These are phyloP conservation scores for Aureobasidium sp. DNA, from an alignment of 2,329 filamentous ascomycete genomes.

Conservation along the genomic window DNA sequence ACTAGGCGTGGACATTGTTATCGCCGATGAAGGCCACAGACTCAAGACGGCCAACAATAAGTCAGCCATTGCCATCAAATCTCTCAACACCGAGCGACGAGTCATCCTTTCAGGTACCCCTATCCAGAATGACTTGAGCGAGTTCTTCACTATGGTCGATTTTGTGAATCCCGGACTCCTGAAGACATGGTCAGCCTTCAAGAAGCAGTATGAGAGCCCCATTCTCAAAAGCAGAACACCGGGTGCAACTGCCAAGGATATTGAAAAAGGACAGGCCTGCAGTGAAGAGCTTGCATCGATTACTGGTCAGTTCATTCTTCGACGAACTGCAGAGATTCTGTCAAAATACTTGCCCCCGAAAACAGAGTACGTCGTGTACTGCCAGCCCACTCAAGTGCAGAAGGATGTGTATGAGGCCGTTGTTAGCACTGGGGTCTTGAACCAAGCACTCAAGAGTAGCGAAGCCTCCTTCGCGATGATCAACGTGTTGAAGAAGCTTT, in stretches of 20 bases:
- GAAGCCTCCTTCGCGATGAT: conserved; percentile 62
- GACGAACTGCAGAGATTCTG: conserved; percentile 59
- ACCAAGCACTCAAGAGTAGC: conserved; percentile 53
- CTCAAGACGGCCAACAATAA: conserved; percentile 65
- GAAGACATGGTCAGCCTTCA: conserved; percentile 56
- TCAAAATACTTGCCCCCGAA: conserved; percentile 60
- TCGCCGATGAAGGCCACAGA: conserved; percentile 63
- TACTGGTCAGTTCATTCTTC: conserved; percentile 59
- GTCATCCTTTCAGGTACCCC: conserved; percentile 62
- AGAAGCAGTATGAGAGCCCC: conserved; percentile 57
- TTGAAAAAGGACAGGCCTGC: conserved; percentile 57
- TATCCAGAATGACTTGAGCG: conserved; percentile 60
- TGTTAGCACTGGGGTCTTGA: conserved; percentile 58
- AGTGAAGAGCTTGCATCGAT: conserved; percentile 55
- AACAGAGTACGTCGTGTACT: conserved; percentile 61
- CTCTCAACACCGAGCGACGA: conserved; percentile 53
- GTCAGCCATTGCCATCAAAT: conserved; percentile 58
- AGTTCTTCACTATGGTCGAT: conserved; percentile 62
- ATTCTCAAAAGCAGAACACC: conserved; percentile 60
- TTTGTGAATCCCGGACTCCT: conserved; percentile 62
- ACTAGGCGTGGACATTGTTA: conserved; percentile 59
- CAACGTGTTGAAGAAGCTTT: conserved; percentile 66
- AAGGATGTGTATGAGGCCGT: conserved; percentile 56
- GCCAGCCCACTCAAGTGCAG: conserved; percentile 55
- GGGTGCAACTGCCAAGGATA: conserved; percentile 52